Conservation (phyloP, 345 rosid species). For the rapeseed (Brassica napus) region DNA sequence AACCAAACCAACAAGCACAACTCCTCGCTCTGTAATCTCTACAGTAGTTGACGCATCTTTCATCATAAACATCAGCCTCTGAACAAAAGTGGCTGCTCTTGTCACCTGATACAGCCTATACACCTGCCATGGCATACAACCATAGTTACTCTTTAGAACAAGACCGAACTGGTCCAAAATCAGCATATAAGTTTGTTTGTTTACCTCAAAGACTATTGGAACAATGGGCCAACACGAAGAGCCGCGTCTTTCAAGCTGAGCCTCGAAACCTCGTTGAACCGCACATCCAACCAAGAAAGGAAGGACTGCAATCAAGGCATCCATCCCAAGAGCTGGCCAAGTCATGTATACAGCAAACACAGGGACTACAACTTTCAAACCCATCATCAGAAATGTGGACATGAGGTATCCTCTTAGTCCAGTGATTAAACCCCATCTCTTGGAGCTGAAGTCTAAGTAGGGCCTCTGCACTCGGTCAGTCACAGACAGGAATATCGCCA, state of each 20-base stretch:
- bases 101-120: slow-evolving; percentile 83
- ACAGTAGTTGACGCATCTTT: slow-evolving; percentile 55
- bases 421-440: slow-evolving; percentile 86
- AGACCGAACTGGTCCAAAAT: background rate
- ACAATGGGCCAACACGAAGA: slow-evolving; percentile 89
- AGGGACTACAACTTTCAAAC: slow-evolving; percentile 66
- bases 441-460: slow-evolving; percentile 73
- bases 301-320: slow-evolving; percentile 62
- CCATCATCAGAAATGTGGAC: slow-evolving; percentile 62
- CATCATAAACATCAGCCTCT: slow-evolving; percentile 68
- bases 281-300: slow-evolving; percentile 76
- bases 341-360: slow-evolving; percentile 54
- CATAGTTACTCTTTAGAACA: background rate
- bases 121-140: slow-evolving; percentile 51
- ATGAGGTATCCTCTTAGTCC: slow-evolving; percentile 76
- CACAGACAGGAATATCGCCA: slow-evolving; percentile 61
- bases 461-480: slow-evolving; percentile 76
- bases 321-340: slow-evolving; percentile 74
- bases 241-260: slow-evolving; percentile 48
- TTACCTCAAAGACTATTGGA: slow-evolving; percentile 82
- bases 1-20: slow-evolving; percentile 63
- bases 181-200: background rate
- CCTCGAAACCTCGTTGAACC: slow-evolving; percentile 67
- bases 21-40: slow-evolving; percentile 51
- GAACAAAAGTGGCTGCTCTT: slow-evolving; percentile 71